Conservation (phyloP, 768 basidiomycete species). For the Hirschioporus abietinus region DNA sequence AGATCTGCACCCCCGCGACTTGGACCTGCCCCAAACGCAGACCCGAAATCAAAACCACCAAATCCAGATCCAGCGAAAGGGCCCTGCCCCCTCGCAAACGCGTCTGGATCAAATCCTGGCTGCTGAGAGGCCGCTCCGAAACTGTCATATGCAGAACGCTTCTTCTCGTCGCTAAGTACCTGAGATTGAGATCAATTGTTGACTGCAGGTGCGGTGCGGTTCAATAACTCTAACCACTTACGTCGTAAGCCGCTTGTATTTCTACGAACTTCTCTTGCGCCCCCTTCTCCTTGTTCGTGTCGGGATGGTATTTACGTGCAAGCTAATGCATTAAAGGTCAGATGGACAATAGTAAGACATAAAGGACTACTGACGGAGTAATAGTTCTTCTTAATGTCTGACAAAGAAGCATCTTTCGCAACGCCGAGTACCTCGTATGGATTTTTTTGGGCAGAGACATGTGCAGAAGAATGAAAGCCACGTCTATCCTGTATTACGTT, state of each 20-base stretch:
- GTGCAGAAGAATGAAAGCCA: slow-evolving; percentile 63
- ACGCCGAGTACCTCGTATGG: slow-evolving; percentile 94
- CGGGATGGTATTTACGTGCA: slow-evolving; percentile 96
- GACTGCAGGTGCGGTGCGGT: slow-evolving; percentile 15
- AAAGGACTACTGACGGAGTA: slow-evolving; percentile 64
- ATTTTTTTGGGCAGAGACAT: slow-evolving; percentile 57
- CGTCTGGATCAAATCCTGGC: slow-evolving; percentile 89
- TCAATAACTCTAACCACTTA: slow-evolving; percentile 32
- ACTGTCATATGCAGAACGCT: slow-evolving; percentile 84
- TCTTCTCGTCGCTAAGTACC: slow-evolving; percentile 93
- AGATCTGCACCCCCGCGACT: slow-evolving; percentile 53
- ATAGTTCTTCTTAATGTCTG: slow-evolving; percentile 97
- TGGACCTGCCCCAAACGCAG: slow-evolving; percentile 46
- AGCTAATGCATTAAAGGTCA: slow-evolving; percentile 45
- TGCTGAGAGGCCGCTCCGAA: slow-evolving; percentile 92
- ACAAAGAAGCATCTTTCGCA: slow-evolving; percentile 68
- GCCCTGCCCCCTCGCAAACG: slow-evolving; percentile 50
- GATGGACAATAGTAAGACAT: neutral
- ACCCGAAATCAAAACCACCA: slow-evolving; percentile 67
- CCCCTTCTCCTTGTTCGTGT: slow-evolving; percentile 88
- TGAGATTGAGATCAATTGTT: slow-evolving; percentile 28
- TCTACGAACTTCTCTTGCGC: slow-evolving; percentile 93
- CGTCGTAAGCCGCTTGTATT: slow-evolving; percentile 97
- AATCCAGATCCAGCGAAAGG: slow-evolving; percentile 58
- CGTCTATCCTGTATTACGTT: slow-evolving; percentile 34